These are phyloP conservation scores for Penicillium sp. DNA, from an alignment of 2,329 filamentous ascomycete species.

Conservation along the genomic window DNA sequence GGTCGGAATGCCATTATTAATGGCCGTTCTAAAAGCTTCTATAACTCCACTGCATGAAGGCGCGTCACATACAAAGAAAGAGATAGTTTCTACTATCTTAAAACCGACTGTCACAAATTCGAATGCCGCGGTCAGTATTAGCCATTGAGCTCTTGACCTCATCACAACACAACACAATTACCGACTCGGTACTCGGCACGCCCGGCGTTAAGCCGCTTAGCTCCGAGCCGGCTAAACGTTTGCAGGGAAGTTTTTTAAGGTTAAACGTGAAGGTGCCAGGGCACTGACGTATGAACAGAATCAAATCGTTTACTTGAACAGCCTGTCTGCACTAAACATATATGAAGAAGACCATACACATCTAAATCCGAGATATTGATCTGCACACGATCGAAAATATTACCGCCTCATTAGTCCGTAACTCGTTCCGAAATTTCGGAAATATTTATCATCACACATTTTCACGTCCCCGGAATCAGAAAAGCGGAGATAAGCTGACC, in stretches of 20 bases:
- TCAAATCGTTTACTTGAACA: not conserved
- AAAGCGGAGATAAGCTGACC: not conserved
- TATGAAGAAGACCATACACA: not conserved
- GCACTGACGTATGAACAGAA: not conserved
- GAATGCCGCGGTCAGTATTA: too few relatives aligned
- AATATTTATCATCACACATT: not conserved
- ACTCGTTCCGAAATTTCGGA: slow-evolving; percentile 10
- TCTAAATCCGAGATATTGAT: not conserved
- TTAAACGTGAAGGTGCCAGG: not conserved
- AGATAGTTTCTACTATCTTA: too few relatives aligned
- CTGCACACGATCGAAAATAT: not conserved
- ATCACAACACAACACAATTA: not conserved
- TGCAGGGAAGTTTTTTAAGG: not conserved
- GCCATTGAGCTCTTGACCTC: too few relatives aligned
- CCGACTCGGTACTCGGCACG: slow-evolving; percentile 23
- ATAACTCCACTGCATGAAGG: too few relatives aligned
- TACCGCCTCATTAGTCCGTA: slow-evolving; percentile 7
- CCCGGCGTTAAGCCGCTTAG: slow-evolving; percentile 19
- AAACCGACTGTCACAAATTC: too few relatives aligned
- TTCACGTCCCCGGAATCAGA: not conserved
- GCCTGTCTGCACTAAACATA: not conserved
- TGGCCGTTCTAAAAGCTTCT: not conserved
- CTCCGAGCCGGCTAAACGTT: slow-evolving; percentile 14
- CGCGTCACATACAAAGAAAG: too few relatives aligned
- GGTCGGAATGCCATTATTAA: not conserved